phyloP scores from a whole-genome alignment of 108 stramenopile species.

The Aureococcus anophagefferens region DNA sequence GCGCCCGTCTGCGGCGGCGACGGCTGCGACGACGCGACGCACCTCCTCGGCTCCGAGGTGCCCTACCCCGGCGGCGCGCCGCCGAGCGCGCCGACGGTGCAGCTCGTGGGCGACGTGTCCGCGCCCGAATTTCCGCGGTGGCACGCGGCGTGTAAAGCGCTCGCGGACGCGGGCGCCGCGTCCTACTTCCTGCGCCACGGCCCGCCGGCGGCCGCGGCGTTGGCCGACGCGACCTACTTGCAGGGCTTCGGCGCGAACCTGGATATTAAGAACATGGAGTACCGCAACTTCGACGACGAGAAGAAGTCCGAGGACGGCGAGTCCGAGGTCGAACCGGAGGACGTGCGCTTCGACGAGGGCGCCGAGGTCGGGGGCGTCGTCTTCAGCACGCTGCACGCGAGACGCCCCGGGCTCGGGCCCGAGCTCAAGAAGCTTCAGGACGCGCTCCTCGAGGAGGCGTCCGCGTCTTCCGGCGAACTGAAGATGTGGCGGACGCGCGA shows the following conservation, averaged over 20 bases:
- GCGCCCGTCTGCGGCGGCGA: not conserved
- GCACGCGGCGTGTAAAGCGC: conserved; percentile 11
- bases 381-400: conserved; percentile 14
- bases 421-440: conserved; percentile 16
- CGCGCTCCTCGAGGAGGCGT: conserved; percentile 20
- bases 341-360: conserved; percentile 9
- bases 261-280: conserved; percentile 59
- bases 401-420: conserved; percentile 17
- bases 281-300: conserved; percentile 41
- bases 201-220: conserved; percentile 1
- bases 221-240: conserved; percentile 14
- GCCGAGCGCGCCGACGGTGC: not conserved
- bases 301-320: not conserved
- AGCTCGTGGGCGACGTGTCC: not conserved
- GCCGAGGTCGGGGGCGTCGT: conserved; percentile 19
- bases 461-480: not conserved
- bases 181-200: conserved; percentile 29
- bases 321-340: not conserved
- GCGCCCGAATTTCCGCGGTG: conserved; percentile 4
- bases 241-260: conserved; percentile 46
- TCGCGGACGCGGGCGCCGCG: conserved; percentile 5
- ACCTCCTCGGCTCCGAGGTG: not conserved
- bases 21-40: not conserved
- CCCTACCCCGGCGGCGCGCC: not conserved
- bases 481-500: conserved; percentile 34